A percentile compares a stretch with the other conserved stretches of the same genome.
Evolutionary conservation across 164 flowering plant species (phyloP).

Genomic region (Litsea cubeba): DNA sequence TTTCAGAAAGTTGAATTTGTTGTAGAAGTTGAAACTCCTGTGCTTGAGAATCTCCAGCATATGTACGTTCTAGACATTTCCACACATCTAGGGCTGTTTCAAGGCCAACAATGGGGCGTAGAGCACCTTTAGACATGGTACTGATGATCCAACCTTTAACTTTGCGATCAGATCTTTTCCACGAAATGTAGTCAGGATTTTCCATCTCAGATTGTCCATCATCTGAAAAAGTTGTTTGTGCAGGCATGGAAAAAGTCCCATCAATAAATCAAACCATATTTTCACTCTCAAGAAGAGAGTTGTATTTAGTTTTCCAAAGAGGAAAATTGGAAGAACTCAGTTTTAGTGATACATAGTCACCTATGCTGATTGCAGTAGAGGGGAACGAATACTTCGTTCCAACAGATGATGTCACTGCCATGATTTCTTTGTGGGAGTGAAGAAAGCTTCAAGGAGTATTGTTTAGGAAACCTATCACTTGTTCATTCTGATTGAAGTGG

Average conservation of each 20-base stretch:
- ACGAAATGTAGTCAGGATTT: not conserved
- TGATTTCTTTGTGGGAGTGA: not conserved
- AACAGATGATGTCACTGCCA: not conserved
- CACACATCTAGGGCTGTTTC: not conserved
- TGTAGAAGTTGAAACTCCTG: not conserved
- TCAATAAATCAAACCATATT: not conserved
- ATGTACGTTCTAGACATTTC: not conserved
- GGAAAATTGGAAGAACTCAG: not conserved
- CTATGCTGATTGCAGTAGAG: not conserved
- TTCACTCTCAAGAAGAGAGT: conserved; percentile 1
- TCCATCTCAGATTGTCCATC: not conserved
- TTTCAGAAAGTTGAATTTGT: not conserved
- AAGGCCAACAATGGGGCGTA: not conserved
- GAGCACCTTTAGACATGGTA: not conserved
- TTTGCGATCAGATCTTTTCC: not conserved
- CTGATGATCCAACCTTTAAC: not conserved
- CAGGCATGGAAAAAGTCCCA: not conserved
- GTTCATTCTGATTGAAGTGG: no score
- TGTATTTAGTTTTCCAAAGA: not conserved
- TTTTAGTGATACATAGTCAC: not conserved
- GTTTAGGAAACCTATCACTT: no score
- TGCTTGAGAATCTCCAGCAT: not conserved
- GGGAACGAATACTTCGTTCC: not conserved
- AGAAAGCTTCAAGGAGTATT: no score
- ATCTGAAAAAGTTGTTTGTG: not conserved